Conservation (phyloP, 805 yeast species). For the Pichia eremophila region DNA sequence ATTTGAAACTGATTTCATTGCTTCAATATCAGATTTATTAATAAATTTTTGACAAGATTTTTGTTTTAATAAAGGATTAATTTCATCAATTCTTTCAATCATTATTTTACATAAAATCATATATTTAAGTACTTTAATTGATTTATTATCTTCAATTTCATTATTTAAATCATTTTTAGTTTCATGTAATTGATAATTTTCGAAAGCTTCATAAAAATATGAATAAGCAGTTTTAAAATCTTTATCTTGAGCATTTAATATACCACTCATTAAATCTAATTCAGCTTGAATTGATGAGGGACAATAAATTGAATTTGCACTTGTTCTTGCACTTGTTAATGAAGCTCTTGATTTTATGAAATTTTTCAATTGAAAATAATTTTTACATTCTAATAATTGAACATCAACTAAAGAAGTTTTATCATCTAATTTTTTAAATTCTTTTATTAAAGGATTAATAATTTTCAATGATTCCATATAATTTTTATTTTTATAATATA, state of each 20-base stretch:
- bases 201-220: constrained; percentile 91
- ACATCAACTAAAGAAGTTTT: constrained; percentile 93
- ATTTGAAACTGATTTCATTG: constrained; percentile 86
- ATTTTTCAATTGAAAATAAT: constrained; percentile 85
- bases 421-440: constrained; percentile 90
- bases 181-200: constrained; percentile 57
- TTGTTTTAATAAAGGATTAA: constrained; percentile 64
- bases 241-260: constrained; percentile 91
- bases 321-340: constrained; percentile 88
- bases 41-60: constrained; percentile 35
- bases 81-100: constrained; percentile 81
- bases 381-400: constrained; percentile 82
- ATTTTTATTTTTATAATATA: constrained; percentile 54
- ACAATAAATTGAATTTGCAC: constrained; percentile 94
- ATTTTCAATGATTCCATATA: constrained; percentile 66
- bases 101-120: constrained; percentile 89
- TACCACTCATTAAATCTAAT: constrained; percentile 90
- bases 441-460: constrained; percentile 63
- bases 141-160: constrained; percentile 28
- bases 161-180: constrained; percentile 10
- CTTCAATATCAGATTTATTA: constrained; percentile 81
- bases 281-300: constrained; percentile 93
- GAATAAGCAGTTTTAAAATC: constrained; percentile 95
- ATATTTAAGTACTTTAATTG: constrained; percentile 73
- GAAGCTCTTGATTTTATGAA: constrained; percentile 87